Evolutionary conservation across 352 stramenopile species (phyloP).

Genomic region (Phytophthora litchii): DNA sequence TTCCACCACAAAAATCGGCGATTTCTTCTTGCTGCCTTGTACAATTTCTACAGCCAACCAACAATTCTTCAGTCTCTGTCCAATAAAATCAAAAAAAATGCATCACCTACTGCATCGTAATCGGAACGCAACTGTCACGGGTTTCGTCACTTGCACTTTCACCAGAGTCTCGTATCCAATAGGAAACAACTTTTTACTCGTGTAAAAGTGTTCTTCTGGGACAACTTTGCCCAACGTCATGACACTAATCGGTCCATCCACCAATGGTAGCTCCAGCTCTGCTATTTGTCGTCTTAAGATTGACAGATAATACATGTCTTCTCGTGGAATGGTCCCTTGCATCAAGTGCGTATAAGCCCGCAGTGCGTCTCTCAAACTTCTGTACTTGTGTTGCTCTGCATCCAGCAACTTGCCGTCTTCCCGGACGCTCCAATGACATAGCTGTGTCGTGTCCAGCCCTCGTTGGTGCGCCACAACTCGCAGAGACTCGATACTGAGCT

Average conservation of each 20-base stretch:
- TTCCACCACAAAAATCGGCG: slow-evolving; percentile 79
- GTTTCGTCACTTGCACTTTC: slow-evolving; percentile 52
- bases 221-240: slow-evolving; percentile 51
- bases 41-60: slow-evolving; percentile 57
- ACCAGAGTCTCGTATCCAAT: slow-evolving; percentile 71
- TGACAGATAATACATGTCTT: slow-evolving; percentile 79
- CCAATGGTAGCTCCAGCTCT: slow-evolving; percentile 54
- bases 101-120: slow-evolving; percentile 60
- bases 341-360: slow-evolving; percentile 43
- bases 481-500: slow-evolving; percentile 41
- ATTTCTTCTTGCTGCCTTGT: slow-evolving; percentile 79
- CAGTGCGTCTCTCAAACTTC: slow-evolving; percentile 55
- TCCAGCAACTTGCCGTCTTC: slow-evolving; percentile 55
- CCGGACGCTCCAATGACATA: slow-evolving; percentile 46
- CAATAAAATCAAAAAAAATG: slow-evolving; percentile 2
- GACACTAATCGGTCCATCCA: slow-evolving; percentile 75
- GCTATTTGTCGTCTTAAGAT: slow-evolving; percentile 66
- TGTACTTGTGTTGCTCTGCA: slow-evolving; percentile 44
- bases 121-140: slow-evolving; percentile 39
- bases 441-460: slow-evolving; percentile 36
- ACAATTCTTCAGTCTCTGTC: slow-evolving; percentile 3
- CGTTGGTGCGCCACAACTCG: slow-evolving; percentile 35
- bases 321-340: slow-evolving; percentile 49
- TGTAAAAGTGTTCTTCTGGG: slow-evolving; percentile 74
- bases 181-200: slow-evolving; percentile 79